phyloP scores from a whole-genome alignment of 2,329 filamentous ascomycete species.

The Didymella lethalis region DNA sequence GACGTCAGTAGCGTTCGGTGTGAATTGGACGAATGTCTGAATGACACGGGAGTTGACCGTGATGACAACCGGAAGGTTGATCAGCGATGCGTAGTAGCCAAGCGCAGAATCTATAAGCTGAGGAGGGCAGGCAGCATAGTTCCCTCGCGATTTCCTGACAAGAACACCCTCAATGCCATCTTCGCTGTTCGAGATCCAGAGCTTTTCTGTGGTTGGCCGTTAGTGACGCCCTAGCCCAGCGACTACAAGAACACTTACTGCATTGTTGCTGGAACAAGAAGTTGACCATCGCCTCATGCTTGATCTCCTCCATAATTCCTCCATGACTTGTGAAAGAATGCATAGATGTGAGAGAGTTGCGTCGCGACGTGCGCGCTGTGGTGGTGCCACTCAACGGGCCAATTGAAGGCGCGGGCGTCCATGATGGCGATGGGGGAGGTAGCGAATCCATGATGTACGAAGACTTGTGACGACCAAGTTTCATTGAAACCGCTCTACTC shows the following conservation, averaged over 20 bases:
- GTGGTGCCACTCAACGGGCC: slow-evolving; percentile 20
- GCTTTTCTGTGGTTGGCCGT: slow-evolving; percentile 49
- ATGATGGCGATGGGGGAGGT: slow-evolving; percentile 25
- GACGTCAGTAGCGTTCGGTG: slow-evolving; percentile 75
- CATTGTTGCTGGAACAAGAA: slow-evolving; percentile 84
- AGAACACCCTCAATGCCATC: slow-evolving; percentile 58
- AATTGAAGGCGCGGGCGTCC: slow-evolving; percentile 21
- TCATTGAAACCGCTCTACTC: slow-evolving; percentile 17
- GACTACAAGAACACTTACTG: slow-evolving; percentile 37
- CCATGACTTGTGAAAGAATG: slow-evolving; percentile 20
- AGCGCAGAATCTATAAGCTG: slow-evolving; percentile 69
- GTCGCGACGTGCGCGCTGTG: slow-evolving; percentile 27
- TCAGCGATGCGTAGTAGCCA: slow-evolving; percentile 68
- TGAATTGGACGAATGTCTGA: slow-evolving; percentile 77
- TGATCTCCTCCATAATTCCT: slow-evolving; percentile 67
- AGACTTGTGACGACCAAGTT: slow-evolving; percentile 25
- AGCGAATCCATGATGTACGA: slow-evolving; percentile 23
- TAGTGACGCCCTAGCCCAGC: slow-evolving; percentile 11
- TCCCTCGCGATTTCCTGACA: slow-evolving; percentile 71
- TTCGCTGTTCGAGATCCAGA: slow-evolving; percentile 76
- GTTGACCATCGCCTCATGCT: slow-evolving; percentile 84
- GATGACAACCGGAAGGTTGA: slow-evolving; percentile 80
- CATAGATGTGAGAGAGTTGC: slow-evolving; percentile 29
- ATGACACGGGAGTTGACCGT: slow-evolving; percentile 82
- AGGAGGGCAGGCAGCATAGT: slow-evolving; percentile 77